Evolutionary conservation across 2,329 filamentous ascomycete genomes (phyloP).

Genomic region (Cercospora canescens): DNA sequence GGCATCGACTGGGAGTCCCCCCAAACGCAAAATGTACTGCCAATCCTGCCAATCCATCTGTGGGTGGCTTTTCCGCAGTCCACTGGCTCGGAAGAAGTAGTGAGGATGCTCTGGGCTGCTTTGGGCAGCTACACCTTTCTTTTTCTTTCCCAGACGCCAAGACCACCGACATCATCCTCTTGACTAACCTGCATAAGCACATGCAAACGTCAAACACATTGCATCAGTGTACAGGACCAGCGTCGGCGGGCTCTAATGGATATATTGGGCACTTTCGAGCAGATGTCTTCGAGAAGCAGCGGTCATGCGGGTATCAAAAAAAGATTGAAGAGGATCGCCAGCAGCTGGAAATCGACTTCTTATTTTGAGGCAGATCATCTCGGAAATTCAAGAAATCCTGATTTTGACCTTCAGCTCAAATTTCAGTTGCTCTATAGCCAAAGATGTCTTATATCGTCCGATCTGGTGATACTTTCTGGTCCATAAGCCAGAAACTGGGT

Average conservation of each 20-base stretch:
- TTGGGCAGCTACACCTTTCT: not conserved
- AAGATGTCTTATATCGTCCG: conserved; percentile 7
- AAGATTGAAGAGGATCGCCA: no score
- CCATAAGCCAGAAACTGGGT: conserved; percentile 10
- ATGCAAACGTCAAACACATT: not conserved
- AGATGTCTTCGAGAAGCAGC: no score
- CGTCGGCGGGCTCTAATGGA: not conserved
- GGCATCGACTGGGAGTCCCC: not conserved
- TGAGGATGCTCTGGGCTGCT: not conserved
- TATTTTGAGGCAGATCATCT: no score
- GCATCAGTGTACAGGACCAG: not conserved
- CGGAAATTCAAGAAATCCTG: not conserved
- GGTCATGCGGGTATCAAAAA: not conserved
- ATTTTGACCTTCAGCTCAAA: not conserved
- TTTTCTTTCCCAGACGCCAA: not conserved
- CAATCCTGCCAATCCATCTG: not conserved
- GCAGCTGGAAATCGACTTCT: no score
- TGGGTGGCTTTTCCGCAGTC: not conserved
- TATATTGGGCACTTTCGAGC: not conserved
- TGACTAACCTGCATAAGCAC: not conserved
- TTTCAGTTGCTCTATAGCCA: not conserved
- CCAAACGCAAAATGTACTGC: not conserved
- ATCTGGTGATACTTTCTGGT: conserved; percentile 11
- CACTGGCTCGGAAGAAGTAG: not conserved
- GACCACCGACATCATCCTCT: not conserved